Evolutionary conservation across 805 yeast species (phyloP).

Genomic region (Starmerella vaccinii): DNA sequence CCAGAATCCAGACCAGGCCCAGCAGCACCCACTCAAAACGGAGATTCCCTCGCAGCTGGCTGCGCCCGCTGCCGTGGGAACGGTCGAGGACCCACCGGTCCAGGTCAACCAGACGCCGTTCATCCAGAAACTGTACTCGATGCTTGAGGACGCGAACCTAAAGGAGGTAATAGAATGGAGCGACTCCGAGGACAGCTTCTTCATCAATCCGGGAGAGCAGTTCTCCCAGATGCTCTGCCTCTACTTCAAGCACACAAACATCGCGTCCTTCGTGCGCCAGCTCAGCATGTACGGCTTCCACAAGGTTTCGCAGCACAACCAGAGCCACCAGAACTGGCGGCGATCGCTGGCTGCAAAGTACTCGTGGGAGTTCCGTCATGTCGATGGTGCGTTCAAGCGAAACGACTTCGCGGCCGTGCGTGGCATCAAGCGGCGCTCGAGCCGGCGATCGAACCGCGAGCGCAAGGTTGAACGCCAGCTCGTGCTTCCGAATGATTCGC

Average conservation of each 20-base stretch:
- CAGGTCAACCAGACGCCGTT: conserved; percentile 49
- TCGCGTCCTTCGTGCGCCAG: conserved; percentile 86
- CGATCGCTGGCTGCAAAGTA: conserved; percentile 3
- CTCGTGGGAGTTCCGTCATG: conserved; percentile 83
- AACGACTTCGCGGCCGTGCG: conserved; percentile 70
- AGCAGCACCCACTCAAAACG: background rate
- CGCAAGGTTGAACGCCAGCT: conserved; percentile 19
- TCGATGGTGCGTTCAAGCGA: conserved; percentile 63
- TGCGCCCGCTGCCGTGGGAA: background rate
- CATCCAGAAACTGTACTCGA: conserved; percentile 77
- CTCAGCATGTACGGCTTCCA: conserved; percentile 95
- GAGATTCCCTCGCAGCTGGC: background rate
- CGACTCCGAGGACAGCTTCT: conserved; percentile 56
- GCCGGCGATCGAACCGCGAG: conserved; percentile 10
- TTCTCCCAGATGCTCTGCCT: conserved; percentile 61
- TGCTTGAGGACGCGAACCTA: conserved; percentile 70
- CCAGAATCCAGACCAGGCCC: background rate
- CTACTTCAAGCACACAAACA: conserved; percentile 89
- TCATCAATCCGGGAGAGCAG: conserved; percentile 75
- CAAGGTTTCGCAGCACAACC: conserved; percentile 36
- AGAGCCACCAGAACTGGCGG: conserved; percentile 11
- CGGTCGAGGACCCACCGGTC: conserved; percentile 10
- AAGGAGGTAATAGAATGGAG: conserved; percentile 83
- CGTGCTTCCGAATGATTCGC: conserved; percentile 6
- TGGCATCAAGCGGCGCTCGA: conserved; percentile 67